A percentile compares a stretch with the other conserved stretches of the same genome.
phyloP scores from a whole-genome alignment of 179 eudicot species.

The Spergularia azorica region DNA sequence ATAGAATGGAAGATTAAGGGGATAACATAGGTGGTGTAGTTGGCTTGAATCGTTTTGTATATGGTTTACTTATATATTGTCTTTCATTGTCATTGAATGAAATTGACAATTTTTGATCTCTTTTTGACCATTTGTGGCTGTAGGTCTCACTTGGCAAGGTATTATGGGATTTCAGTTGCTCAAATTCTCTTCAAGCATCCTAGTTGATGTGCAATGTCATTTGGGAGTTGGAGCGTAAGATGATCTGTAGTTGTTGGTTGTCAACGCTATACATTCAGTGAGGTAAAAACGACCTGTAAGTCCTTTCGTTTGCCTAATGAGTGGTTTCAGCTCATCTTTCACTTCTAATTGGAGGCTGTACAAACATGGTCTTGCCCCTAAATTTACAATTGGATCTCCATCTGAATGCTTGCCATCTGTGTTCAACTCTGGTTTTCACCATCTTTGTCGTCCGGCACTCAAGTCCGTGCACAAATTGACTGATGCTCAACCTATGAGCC shows the following conservation, averaged over 20 bases:
- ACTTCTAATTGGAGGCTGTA: conserved; percentile 20
- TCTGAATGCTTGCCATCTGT: conserved; percentile 1
- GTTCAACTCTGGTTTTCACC: conserved; percentile 14
- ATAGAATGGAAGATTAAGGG: too few relatives aligned
- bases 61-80: too few relatives aligned
- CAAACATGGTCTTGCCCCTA: neutral
- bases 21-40: too few relatives aligned
- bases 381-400: neutral
- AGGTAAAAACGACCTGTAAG: neutral
- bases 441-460: conserved; percentile 1
- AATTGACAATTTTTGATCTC: too few relatives aligned
- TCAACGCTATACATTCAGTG: neutral
- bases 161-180: neutral
- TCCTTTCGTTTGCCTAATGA: neutral
- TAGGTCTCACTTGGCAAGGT: conserved; percentile 3
- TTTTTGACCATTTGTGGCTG: neutral
- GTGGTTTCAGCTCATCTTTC: neutral
- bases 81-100: too few relatives aligned
- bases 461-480: neutral
- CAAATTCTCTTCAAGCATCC: neutral
- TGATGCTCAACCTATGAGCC: neutral
- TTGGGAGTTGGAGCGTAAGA: neutral
- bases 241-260: neutral
- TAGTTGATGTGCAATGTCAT: conserved; percentile 1
- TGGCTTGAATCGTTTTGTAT: too few relatives aligned